phyloP scores from a whole-genome alignment of 768 basidiomycete species.

The Exidia glandulosa region DNA sequence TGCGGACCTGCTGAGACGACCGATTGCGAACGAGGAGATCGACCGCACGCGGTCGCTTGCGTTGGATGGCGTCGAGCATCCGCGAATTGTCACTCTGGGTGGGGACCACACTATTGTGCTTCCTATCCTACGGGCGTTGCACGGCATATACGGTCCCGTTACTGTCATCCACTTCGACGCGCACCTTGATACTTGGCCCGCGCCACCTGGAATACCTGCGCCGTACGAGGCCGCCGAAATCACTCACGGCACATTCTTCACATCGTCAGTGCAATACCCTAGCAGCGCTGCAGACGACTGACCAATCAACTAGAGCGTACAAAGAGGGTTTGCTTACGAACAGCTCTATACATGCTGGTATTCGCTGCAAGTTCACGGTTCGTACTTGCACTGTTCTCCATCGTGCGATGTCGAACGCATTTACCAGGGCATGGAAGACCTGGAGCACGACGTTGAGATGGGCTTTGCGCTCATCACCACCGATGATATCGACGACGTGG shows the following conservation, averaged over 20 bases:
- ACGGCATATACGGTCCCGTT: constrained; percentile 71
- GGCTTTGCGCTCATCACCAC: constrained; percentile 74
- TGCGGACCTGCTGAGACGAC: constrained; percentile 55
- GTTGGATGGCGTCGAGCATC: constrained; percentile 54
- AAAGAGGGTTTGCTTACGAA: constrained; percentile 69
- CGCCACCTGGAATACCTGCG: constrained; percentile 17
- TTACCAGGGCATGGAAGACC: constrained; percentile 43
- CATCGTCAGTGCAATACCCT: constrained; percentile 26
- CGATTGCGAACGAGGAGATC: constrained; percentile 22
- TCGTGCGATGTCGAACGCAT: neutral
- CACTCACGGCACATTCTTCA: constrained; percentile 80
- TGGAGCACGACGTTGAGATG: constrained; percentile 56
- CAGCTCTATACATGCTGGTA: constrained; percentile 73
- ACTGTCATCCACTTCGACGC: constrained; percentile 80
- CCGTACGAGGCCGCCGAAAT: constrained; percentile 32
- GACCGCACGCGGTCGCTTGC: constrained; percentile 25
- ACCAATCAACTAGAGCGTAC: constrained; percentile 29
- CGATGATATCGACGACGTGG: constrained; percentile 76
- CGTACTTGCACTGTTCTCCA: neutral
- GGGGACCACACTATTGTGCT: constrained; percentile 86
- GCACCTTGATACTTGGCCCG: constrained; percentile 58
- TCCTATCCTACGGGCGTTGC: constrained; percentile 70
- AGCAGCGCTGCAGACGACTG: neutral
- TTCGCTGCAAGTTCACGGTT: constrained; percentile 55
- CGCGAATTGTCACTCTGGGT: constrained; percentile 66